Evolutionary conservation across 148 eudicot species (phyloP).

Genomic region (Rhododendron kiyosumense): DNA sequence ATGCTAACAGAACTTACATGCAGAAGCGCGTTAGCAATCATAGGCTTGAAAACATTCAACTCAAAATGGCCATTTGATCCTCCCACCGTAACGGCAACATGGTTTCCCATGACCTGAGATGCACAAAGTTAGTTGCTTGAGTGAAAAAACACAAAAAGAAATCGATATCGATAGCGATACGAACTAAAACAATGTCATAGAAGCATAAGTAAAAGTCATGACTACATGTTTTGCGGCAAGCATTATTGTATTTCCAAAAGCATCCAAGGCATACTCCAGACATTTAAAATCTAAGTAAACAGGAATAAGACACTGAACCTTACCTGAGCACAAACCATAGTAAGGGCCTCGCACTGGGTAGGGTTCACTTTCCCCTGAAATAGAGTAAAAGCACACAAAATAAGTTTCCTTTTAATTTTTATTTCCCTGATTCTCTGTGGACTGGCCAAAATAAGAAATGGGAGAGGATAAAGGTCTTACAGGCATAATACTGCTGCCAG

Average conservation of each 20-base stretch:
- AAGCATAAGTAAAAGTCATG: background rate
- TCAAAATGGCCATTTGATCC: conserved; percentile 99
- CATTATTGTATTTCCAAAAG: background rate
- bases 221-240: background rate
- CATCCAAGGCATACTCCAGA: background rate
- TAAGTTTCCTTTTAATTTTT: background rate
- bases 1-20: conserved; percentile 50
- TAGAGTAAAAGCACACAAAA: background rate
- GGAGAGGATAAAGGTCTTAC: conserved; percentile 33
- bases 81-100: conserved; percentile 90
- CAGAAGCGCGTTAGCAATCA: conserved; percentile 80
- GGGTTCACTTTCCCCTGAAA: conserved; percentile 94
- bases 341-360: conserved; percentile 98
- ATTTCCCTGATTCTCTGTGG: background rate
- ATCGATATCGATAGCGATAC: background rate
- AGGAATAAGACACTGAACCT: conserved; percentile 1
- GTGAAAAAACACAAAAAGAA: conserved; percentile 1
- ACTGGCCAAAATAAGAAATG: background rate
- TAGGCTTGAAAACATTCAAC: conserved; percentile 93
- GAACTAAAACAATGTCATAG: background rate
- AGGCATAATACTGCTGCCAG: conserved; percentile 99
- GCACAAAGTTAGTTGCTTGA: background rate
- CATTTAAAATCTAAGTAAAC: background rate
- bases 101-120: conserved; percentile 93
- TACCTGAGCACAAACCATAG: conserved; percentile 99